phyloP scores from a whole-genome alignment of 2,329 filamentous ascomycete species.

The Alternaria solani region DNA sequence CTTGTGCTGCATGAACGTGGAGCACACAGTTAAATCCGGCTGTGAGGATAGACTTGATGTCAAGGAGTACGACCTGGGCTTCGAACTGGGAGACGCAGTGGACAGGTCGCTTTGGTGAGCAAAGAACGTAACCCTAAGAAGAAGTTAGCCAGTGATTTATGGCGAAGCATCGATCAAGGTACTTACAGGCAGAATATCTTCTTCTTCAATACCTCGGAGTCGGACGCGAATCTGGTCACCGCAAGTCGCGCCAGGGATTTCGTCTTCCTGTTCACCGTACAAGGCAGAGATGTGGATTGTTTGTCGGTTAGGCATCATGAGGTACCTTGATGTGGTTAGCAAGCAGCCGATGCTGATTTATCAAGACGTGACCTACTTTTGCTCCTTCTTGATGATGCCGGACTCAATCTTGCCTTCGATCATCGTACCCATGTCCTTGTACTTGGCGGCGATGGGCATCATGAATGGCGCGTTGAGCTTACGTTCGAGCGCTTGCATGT shows the following conservation, averaged over 20 bases:
- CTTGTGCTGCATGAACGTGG: slow-evolving; percentile 95
- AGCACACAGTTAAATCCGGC: slow-evolving; percentile 98
- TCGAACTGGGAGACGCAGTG: slow-evolving; percentile 91
- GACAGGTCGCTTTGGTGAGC: slow-evolving; percentile 90
- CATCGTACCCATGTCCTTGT: slow-evolving; percentile 96
- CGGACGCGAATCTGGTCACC: slow-evolving; percentile 95
- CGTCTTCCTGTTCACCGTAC: slow-evolving; percentile 96
- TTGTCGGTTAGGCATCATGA: slow-evolving; percentile 96
- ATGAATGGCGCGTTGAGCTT: slow-evolving; percentile 98
- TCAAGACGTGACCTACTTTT: slow-evolving; percentile 3
- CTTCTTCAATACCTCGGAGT: slow-evolving; percentile 94
- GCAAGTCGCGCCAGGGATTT: slow-evolving; percentile 80
- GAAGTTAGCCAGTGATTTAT: neutral
- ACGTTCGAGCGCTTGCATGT: slow-evolving; percentile 90
- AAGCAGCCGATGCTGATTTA: neutral
- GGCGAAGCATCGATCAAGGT: neutral
- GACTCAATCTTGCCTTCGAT: slow-evolving; percentile 97
- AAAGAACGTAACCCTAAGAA: slow-evolving; percentile 78
- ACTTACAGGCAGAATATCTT: slow-evolving; percentile 82
- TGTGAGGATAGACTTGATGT: slow-evolving; percentile 91
- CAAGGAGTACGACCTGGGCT: slow-evolving; percentile 94
- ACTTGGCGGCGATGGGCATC: slow-evolving; percentile 98
- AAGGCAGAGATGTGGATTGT: slow-evolving; percentile 81
- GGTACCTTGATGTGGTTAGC: slow-evolving; percentile 70
- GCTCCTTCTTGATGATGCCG: slow-evolving; percentile 48